These are phyloP conservation scores for Glycyrrhiza uralensis DNA, from an alignment of 306 rosid genomes.

Conservation along the genomic window DNA sequence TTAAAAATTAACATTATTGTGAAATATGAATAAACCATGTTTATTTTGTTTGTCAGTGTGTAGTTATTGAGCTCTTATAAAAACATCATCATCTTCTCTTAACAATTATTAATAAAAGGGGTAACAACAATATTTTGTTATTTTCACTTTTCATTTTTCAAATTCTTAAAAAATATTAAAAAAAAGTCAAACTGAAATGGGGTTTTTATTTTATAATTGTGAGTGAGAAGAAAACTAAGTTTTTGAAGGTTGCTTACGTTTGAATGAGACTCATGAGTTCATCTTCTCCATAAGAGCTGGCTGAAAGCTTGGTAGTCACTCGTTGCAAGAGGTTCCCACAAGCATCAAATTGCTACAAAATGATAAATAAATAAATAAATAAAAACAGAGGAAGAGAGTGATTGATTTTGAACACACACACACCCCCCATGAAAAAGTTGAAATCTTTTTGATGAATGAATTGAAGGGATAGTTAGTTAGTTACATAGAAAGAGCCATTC, in stretches of 20 bases:
- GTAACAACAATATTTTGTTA: not conserved
- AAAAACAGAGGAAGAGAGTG: not conserved
- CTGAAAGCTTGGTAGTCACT: conserved; percentile 77
- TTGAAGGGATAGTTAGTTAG: not conserved
- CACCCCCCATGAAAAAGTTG: no score
- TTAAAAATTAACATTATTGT: no score
- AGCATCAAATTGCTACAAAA: conserved; percentile 87
- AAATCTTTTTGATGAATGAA: not conserved
- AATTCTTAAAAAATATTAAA: not conserved
- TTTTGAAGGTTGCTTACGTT: conserved; percentile 47
- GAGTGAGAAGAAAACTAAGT: not conserved
- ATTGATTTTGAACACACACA: no score
- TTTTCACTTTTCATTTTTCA: not conserved
- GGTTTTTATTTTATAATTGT: not conserved
- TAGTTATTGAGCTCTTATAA: no score
- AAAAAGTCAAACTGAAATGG: not conserved
- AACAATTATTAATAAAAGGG: not conserved
- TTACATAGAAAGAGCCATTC: conserved; percentile 88
- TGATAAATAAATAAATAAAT: no score
- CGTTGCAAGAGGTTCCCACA: conserved; percentile 70
- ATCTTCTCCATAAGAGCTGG: conserved; percentile 87
- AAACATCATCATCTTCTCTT: not conserved
- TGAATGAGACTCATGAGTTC: conserved; percentile 94
- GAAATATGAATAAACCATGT: no score
- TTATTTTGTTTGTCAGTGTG: no score